Base-by-base conservation (phyloP, 1,284 basidiomycete species). In the Ustilago cynodontis region DNA sequence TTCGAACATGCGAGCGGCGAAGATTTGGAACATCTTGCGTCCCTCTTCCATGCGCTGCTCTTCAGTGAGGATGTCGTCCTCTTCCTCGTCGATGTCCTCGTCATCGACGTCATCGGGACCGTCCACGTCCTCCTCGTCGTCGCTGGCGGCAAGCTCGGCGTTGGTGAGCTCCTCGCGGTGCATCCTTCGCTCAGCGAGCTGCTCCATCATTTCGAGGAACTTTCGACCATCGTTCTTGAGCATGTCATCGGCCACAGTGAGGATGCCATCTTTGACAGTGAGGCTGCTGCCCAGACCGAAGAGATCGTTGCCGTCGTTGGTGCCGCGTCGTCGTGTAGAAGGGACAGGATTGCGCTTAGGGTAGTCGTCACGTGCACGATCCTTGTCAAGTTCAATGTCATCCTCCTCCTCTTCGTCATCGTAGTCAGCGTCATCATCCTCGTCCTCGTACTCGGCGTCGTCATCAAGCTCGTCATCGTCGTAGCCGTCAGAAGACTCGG, bases 121-220 rank as follows among this genome's bases (percentile, higher is more conserved):
- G 16, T 71, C 74, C 20, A 72, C 69, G 14, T 72, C 74, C 8
- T 78, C 73, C 20, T 74, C 78, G 33, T 79, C 78, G 11, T 79
- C 78, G 65, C 89, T 89, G 18, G 89, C 89, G 10, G 90, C 89
- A 18, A 79, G 71, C 58, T 79, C 71, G 50, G 71, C 72, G 22
- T 43, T 58, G 35, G 64, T 72, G 92, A 7, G 94, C 92, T 85
- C 94, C 84, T 98, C 95, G 4, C 96, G 90, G 77, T 93, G 92
- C 90, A 95, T 93, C 49, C 95, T 91, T 67, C 94, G 91, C 85
- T 98, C 95, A 0, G 96, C 95, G 37, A 99, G 90, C 87, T 97
- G 94, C 87, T 99, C 96, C 96, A 99, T 99, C 96, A 99, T 99
- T 88, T 99, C 95, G 82, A 99, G 88, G 88, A 99, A 98, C 88